These are phyloP conservation scores for Grigorovia humatica DNA, from an alignment of 805 yeast genomes.

Conservation along the genomic window DNA sequence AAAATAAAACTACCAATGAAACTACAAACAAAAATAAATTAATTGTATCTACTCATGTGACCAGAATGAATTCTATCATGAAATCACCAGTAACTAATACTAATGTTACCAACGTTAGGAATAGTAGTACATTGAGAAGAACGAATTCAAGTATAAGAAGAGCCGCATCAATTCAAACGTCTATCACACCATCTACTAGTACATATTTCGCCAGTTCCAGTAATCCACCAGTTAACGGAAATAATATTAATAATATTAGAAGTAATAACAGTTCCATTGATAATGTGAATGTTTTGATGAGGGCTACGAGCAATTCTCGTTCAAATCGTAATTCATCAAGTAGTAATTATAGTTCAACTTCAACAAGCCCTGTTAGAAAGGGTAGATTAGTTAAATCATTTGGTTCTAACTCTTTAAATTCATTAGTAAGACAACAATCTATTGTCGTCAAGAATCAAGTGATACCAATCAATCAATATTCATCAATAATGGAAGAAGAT, in stretches of 20 bases:
- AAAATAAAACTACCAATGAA: not conserved
- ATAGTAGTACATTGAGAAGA: constrained; percentile 19
- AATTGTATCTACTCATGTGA: not conserved
- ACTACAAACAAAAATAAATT: not conserved
- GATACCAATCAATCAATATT: constrained; percentile 24
- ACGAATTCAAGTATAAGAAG: constrained; percentile 29
- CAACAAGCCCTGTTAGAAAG: not conserved
- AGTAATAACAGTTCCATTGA: not conserved
- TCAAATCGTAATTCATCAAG: not conserved
- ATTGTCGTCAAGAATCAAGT: constrained; percentile 28
- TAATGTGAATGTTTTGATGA: not conserved
- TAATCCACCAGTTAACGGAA: not conserved
- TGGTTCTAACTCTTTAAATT: constrained; percentile 19
- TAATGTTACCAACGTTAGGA: not conserved
- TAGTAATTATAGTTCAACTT: not conserved
- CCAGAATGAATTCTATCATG: not conserved
- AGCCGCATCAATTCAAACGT: constrained; percentile 27
- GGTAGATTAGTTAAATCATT: constrained; percentile 17
- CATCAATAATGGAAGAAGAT: constrained; percentile 17
- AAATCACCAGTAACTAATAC: not conserved
- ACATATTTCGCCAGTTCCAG: not conserved
- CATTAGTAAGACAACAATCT: constrained; percentile 26
- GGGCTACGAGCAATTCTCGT: not conserved
- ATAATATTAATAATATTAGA: not conserved
- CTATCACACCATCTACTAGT: constrained; percentile 8